A percentile compares a stretch with the other conserved stretches of the same genome.
Evolutionary conservation across 2,329 filamentous ascomycete species (phyloP).

Genomic region (Remersonia thermophila): DNA sequence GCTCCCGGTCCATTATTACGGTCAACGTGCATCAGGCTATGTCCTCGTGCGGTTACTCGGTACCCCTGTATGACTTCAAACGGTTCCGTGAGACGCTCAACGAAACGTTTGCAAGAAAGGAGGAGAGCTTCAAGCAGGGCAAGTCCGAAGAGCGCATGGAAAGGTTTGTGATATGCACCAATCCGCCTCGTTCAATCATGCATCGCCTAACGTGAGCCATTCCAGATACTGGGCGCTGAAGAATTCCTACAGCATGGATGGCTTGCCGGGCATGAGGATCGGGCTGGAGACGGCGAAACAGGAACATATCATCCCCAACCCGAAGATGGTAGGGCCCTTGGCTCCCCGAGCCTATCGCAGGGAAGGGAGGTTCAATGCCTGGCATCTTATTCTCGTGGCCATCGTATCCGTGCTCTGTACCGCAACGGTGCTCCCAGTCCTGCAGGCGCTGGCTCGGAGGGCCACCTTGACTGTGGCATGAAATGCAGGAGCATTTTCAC

Average conservation of each 20-base stretch:
- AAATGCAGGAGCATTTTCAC: too few relatives aligned
- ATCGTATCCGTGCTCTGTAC: constrained; percentile 6
- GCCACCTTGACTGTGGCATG: not conserved
- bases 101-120: constrained; percentile 23
- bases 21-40: constrained; percentile 28
- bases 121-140: constrained; percentile 20
- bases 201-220: not conserved
- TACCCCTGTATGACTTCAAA: constrained; percentile 28
- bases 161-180: constrained; percentile 18
- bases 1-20: constrained; percentile 25
- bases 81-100: constrained; percentile 24
- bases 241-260: constrained; percentile 29
- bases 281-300: constrained; percentile 21
- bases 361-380: constrained; percentile 3
- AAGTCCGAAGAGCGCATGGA: constrained; percentile 26
- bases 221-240: constrained; percentile 29
- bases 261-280: constrained; percentile 25
- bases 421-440: not conserved
- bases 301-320: constrained; percentile 23
- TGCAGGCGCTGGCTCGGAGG: not conserved
- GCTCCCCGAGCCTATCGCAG: constrained; percentile 14
- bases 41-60: constrained; percentile 29
- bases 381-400: constrained; percentile 12
- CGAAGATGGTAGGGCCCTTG: constrained; percentile 28
- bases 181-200: not conserved